phyloP scores from a whole-genome alignment of 2,329 filamentous ascomycete species.

The Aureobasidium zeae region DNA sequence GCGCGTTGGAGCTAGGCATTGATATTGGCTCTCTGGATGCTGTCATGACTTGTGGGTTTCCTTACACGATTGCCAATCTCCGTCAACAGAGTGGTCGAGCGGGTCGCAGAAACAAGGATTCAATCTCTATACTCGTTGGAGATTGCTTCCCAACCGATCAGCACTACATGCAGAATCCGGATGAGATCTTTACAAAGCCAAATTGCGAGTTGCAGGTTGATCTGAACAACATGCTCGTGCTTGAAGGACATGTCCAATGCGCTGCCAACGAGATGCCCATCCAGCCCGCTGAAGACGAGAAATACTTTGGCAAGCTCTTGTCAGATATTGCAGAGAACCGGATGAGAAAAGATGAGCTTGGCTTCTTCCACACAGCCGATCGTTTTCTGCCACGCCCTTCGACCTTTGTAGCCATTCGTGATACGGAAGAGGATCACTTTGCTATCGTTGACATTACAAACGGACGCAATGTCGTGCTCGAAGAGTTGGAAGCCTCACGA shows the following conservation, averaged over 20 bases:
- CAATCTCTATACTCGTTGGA: constrained; percentile 78
- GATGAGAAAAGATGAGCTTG: constrained; percentile 61
- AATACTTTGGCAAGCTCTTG: constrained; percentile 72
- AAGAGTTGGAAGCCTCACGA: constrained; percentile 92
- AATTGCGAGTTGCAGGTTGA: constrained; percentile 87
- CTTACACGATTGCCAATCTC: constrained; percentile 88
- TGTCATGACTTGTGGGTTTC: constrained; percentile 88
- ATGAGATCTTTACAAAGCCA: constrained; percentile 84
- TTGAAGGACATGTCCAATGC: constrained; percentile 92
- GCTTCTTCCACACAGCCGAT: constrained; percentile 84
- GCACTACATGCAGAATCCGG: constrained; percentile 92
- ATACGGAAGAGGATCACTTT: constrained; percentile 86
- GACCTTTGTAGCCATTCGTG: constrained; percentile 74
- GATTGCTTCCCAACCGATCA: constrained; percentile 88
- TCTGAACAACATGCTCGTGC: constrained; percentile 78
- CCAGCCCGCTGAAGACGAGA: constrained; percentile 59
- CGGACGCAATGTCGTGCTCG: constrained; percentile 72
- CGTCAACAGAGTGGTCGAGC: constrained; percentile 91
- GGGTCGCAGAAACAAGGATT: constrained; percentile 86
- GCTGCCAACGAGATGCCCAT: constrained; percentile 94
- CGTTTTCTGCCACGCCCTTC: constrained; percentile 80
- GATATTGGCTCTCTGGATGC: constrained; percentile 93
- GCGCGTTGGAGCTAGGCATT: constrained; percentile 83
- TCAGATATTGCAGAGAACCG: constrained; percentile 62
- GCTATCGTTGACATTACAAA: constrained; percentile 85